Percentiles rank a stretch among this genome's conserved stretches.
Conservation (phyloP, 1,139 yeast genomes). For the Suhomyces kunorum region DNA sequence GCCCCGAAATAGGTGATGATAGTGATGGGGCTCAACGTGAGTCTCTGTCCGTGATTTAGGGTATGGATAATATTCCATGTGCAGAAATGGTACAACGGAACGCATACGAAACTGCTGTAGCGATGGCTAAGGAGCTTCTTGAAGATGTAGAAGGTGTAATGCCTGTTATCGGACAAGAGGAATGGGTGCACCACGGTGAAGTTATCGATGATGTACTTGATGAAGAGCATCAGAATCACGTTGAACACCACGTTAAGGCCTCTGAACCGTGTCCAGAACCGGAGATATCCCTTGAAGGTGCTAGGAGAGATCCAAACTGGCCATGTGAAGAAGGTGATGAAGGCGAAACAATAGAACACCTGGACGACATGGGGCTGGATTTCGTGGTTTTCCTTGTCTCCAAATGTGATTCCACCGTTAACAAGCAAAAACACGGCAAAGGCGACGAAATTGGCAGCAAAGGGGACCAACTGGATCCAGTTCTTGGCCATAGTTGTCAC, state of each 20-base stretch:
- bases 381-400: constrained; percentile 84
- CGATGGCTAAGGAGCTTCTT: constrained; percentile 53
- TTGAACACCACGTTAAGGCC: constrained; percentile 23
- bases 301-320: constrained; percentile 63
- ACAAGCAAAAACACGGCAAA: constrained; percentile 58
- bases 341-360: constrained; percentile 71
- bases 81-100: constrained; percentile 75
- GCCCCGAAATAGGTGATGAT: constrained; percentile 53
- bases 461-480: constrained; percentile 49
- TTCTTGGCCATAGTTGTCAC: constrained; percentile 24
- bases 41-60: constrained; percentile 21
- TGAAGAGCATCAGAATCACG: constrained; percentile 25
- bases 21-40: constrained; percentile 34
- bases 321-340: constrained; percentile 61
- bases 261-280: constrained; percentile 23
- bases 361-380: constrained; percentile 76
- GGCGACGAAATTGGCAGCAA: constrained; percentile 45
- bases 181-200: constrained; percentile 87
- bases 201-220: constrained; percentile 52
- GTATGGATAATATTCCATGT: constrained; percentile 46
- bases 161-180: constrained; percentile 90
- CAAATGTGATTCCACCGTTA: constrained; percentile 82
- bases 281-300: constrained; percentile 39
- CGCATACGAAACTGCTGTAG: constrained; percentile 44
- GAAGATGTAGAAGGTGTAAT: constrained; percentile 85